Evolutionary conservation across 2,329 filamentous ascomycete species (phyloP).

Genomic region (Trichophaea hybrida): DNA sequence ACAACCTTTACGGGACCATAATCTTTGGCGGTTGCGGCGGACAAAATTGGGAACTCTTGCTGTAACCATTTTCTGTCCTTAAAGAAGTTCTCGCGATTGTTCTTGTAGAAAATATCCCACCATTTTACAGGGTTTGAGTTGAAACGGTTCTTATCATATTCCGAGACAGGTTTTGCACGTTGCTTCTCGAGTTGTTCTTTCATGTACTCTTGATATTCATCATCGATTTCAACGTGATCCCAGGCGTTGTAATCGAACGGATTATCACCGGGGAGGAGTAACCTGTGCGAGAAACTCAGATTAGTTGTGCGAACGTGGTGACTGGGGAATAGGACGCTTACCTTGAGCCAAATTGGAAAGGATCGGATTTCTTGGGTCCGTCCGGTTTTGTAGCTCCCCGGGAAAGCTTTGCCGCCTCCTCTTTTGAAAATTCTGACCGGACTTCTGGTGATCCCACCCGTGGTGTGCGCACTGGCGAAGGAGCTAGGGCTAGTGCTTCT

Average conservation of each 20-base stretch:
- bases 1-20: conserved; percentile 58
- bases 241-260: conserved; percentile 97
- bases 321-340: conserved; percentile 28
- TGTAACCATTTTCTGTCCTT: conserved; percentile 95
- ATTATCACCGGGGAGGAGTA: conserved; percentile 67
- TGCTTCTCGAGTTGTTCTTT: conserved; percentile 74
- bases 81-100: conserved; percentile 96
- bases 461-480: too few species aligned
- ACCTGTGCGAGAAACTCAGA: neutral
- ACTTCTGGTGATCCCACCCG: too few species aligned
- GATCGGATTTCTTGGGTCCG: conserved; percentile 65
- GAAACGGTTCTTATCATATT: conserved; percentile 84
- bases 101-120: conserved; percentile 98
- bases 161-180: conserved; percentile 70
- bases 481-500: too few species aligned
- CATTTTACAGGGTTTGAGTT: conserved; percentile 83
- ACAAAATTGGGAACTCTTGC: conserved; percentile 88
- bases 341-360: conserved; percentile 89
- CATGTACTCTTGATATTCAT: conserved; percentile 72
- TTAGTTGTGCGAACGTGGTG: neutral
- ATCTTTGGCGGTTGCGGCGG: conserved; percentile 54
- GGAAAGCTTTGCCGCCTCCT: too few species aligned
- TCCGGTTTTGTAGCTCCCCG: neutral
- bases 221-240: conserved; percentile 93
- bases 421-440: too few species aligned